Base-by-base conservation (phyloP, 305 asterid genomes). In the Andrographis paniculata region DNA sequence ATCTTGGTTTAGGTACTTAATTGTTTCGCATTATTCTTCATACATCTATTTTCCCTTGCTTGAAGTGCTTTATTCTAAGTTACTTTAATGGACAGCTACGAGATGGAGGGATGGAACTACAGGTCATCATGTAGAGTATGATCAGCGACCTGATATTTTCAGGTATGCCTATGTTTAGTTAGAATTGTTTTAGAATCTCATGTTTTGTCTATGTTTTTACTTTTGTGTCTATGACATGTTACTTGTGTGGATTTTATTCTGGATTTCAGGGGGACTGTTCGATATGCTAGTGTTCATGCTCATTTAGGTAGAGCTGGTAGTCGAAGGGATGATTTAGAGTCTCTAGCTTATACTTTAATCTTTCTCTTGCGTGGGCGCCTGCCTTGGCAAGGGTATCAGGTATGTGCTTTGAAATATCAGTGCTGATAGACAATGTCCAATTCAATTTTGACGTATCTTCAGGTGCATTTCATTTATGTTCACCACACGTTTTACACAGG, bases 301-400 rank as follows among this genome's bases (percentile, higher is more conserved):
- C 96, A 86, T 66, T 67, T 82, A 36, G 96, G 98, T 53, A 79
- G 96, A 68, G 76, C 86, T 37, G 76, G 73, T 20, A 82, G 84
- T 56, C 65, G 98, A 66, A 75, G 98, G 60, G 98, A 89, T 71
- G 98, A 89, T 70, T 66, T 89, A 50, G 95, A 86, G 55, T 89
- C 98, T 56, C 88, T 89, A 61, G 96, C 94, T 52, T 89, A 89
- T 56, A 89, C 98, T 3, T 82, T 89, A 48, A 60, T 82, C 35
- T 85, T 82, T 71, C 94, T 89, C 56, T 62, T 85, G 64, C 73
- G 80, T 31, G 96, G 94, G n/a, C 80, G 89, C 28, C 66, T 89
- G 39, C 98, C 95, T 31, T 89, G 96, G 98, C 94, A 89, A 73
- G 98, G 96, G 45, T 86, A 61, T 67, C 91, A 85, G 93, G 98